Evolutionary conservation across 2,329 filamentous ascomycete species (phyloP).

Genomic region (Neofusicoccum cordaticola): DNA sequence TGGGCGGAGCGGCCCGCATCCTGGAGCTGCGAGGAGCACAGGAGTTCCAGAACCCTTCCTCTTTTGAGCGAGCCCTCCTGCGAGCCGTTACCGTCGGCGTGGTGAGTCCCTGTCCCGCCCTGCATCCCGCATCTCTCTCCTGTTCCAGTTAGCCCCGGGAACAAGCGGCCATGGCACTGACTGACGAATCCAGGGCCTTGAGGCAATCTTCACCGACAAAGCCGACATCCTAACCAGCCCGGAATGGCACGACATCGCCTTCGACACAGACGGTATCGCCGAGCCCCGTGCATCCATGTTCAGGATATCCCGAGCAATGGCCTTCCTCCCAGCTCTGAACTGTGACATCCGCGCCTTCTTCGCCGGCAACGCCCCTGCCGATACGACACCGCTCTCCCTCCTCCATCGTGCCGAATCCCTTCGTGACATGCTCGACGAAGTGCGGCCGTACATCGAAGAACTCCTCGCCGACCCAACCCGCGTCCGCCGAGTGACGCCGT

Average conservation of each 20-base stretch:
- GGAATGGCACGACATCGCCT: constrained; percentile 33
- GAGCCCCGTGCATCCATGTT: constrained; percentile 8
- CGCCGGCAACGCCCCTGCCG: neutral
- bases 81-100: constrained; percentile 15
- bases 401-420: neutral
- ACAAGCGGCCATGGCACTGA: neutral
- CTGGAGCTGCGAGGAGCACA: neutral
- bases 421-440: neutral
- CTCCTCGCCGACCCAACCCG: neutral
- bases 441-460: neutral
- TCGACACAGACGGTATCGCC: constrained; percentile 28
- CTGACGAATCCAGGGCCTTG: neutral
- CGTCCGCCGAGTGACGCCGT: neutral
- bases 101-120: neutral
- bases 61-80: constrained; percentile 12
- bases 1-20: constrained; percentile 15
- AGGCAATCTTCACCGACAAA: constrained; percentile 11
- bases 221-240: constrained; percentile 26
- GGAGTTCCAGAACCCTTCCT: constrained; percentile 6
- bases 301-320: constrained; percentile 2
- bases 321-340: neutral
- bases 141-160: neutral
- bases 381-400: neutral
- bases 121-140: neutral
- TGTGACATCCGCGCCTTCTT: constrained; percentile 5